phyloP scores from a whole-genome alignment of 768 basidiomycete species.

The Tylopilus plumbeoviolaceoides region DNA sequence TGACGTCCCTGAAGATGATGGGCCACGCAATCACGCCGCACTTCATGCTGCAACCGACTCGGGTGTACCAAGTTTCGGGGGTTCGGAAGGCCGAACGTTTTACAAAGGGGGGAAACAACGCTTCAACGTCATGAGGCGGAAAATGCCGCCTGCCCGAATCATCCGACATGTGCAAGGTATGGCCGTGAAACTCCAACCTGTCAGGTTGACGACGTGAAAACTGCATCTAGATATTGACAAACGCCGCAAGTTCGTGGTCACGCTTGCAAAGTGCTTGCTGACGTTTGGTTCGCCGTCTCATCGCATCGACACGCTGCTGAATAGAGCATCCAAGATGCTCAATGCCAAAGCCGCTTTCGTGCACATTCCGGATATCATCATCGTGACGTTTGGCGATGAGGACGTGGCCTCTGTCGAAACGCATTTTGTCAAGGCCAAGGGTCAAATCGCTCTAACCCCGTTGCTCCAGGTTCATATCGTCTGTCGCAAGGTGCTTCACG shows the following conservation, averaged over 20 bases:
- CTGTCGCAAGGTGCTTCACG: conserved; percentile 84
- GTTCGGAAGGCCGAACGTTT: conserved; percentile 23
- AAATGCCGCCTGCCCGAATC: conserved; percentile 34
- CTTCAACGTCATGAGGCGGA: conserved; percentile 28
- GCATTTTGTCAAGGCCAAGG: conserved; percentile 79
- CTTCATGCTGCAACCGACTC: conserved; percentile 2
- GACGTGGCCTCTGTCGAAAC: conserved; percentile 72
- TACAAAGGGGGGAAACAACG: conserved; percentile 30
- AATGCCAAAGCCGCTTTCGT: conserved; percentile 81
- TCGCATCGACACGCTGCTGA: conserved; percentile 84
- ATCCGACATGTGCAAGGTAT: conserved; percentile 47
- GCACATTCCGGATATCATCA: conserved; percentile 73
- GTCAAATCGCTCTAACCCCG: conserved; percentile 76
- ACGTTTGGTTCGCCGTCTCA: conserved; percentile 95
- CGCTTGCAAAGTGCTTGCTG: conserved; percentile 82
- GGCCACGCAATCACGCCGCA: conserved; percentile 14
- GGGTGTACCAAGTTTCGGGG: conserved; percentile 3
- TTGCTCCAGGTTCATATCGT: conserved; percentile 79
- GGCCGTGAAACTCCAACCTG: not conserved
- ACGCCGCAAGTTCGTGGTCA: conserved; percentile 72
- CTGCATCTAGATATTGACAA: conserved; percentile 38
- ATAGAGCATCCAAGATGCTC: conserved; percentile 73
- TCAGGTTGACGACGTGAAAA: not conserved
- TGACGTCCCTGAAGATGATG: conserved; percentile 17
- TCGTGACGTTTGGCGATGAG: conserved; percentile 78